These are phyloP conservation scores for Macadamia tetraphylla DNA, from an alignment of 164 flowering plant genomes.

Conservation along the genomic window DNA sequence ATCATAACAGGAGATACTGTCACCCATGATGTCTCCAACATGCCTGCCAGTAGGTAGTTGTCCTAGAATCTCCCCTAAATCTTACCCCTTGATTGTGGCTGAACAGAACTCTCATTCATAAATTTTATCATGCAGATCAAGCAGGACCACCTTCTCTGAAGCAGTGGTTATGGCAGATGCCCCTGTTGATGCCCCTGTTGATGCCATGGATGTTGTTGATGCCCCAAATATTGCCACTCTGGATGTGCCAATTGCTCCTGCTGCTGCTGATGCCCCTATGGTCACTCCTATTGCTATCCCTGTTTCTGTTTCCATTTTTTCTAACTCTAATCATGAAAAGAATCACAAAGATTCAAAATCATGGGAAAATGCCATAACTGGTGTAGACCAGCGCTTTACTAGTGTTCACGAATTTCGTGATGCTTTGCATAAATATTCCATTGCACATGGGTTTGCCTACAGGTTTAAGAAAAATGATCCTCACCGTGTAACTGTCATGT, in stretches of 20 bases:
- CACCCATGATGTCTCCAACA: slow-evolving; percentile 27
- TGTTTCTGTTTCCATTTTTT: slow-evolving; percentile 2
- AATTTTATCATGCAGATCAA: slow-evolving; percentile 38
- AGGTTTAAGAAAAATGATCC: slow-evolving; percentile 65
- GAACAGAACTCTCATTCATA: slow-evolving; percentile 2
- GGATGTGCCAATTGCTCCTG: slow-evolving; percentile 22
- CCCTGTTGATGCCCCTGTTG: slow-evolving; percentile 12
- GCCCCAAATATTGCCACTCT: slow-evolving; percentile 10
- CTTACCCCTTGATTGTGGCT: not conserved
- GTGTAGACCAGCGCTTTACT: slow-evolving; percentile 69
- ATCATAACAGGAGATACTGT: slow-evolving; percentile 35
- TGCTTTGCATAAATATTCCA: slow-evolving; percentile 60
- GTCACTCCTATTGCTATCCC: slow-evolving; percentile 18
- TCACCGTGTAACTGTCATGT: slow-evolving; percentile 64
- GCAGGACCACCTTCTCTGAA: slow-evolving; percentile 49
- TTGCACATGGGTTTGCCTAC: slow-evolving; percentile 64
- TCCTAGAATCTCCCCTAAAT: not conserved
- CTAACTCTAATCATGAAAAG: slow-evolving; percentile 24
- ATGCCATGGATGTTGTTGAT: not conserved
- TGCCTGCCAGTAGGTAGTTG: slow-evolving; percentile 49
- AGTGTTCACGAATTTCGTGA: slow-evolving; percentile 61
- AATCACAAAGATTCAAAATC: slow-evolving; percentile 39
- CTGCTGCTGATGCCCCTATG: slow-evolving; percentile 13
- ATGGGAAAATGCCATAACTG: slow-evolving; percentile 66
- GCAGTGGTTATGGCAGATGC: slow-evolving; percentile 23